phyloP scores from a whole-genome alignment of 768 basidiomycete species.

The Cyclocybe aegerita region DNA sequence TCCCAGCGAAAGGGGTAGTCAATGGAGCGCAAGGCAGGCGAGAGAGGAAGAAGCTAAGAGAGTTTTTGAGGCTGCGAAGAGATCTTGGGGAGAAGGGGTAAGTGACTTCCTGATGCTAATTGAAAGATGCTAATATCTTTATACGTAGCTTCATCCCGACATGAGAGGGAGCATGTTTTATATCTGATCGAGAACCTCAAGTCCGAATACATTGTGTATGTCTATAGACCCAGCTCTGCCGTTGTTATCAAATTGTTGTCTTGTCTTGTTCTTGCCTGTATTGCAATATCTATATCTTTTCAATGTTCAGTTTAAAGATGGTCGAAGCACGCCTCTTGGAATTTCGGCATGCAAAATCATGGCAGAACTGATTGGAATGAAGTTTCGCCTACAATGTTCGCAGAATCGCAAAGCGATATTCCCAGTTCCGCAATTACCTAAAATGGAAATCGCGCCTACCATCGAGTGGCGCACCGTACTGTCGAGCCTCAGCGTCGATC shows the following conservation, averaged over 20 bases:
- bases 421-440: no score
- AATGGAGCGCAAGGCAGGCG: constrained; percentile 14
- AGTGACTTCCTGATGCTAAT: constrained; percentile 17
- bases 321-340: no score
- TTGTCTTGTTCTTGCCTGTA: no score
- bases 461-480: no score
- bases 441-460: no score
- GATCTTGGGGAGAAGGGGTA: constrained; percentile 55
- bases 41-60: constrained; percentile 36
- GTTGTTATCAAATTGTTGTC: background rate
- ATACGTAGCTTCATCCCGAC: constrained; percentile 47
- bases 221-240: background rate
- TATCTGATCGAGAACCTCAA: constrained; percentile 36
- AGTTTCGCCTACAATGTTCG: no score
- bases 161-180: constrained; percentile 75
- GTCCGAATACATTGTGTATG: background rate
- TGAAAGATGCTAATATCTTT: constrained; percentile 1
- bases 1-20: constrained; percentile 23
- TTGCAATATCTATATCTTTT: no score
- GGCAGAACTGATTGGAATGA: no score
- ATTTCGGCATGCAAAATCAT: no score
- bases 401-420: no score
- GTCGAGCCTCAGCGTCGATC: no score
- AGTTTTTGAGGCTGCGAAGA: constrained; percentile 44
- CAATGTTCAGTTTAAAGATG: no score